Evolutionary conservation across 2,329 filamentous ascomycete genomes (phyloP), one percentile per base, ranked within the genome.

Genomic region (Fusarium buxicola): DNA sequence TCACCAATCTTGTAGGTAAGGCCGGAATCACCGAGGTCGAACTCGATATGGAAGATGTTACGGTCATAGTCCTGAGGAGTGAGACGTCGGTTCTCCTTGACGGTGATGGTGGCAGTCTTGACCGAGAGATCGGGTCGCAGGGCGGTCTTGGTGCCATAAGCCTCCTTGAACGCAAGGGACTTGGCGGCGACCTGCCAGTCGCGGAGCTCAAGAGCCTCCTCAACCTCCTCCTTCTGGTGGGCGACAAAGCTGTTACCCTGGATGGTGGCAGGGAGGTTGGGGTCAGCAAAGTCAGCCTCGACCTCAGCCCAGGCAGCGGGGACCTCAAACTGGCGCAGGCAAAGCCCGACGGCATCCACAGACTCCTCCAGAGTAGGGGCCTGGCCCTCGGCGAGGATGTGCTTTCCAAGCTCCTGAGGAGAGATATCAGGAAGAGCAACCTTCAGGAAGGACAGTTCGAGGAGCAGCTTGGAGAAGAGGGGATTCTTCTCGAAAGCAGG

Each of bases 11-110:
- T 92, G 80, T 99, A 99, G 36, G 87, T 97, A 65, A 99, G 87
- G 34, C 94, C 94, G 30, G 94, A 96, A 72, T 89, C 80, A 59
- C 94, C 94, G 21, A 99, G 87, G 74, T 98, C 95, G 72, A 99
- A 99, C 79, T 99, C 95, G 63, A 99, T 98, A 81, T 99, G 95
- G 89, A 99, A 99, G 78, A 99, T 98, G 84, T 99, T 97, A 70
- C 95, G 92, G 77, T 98, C 94, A 75, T 99, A 99, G 28, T 89
- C 90, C 21, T 79, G 72, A 4, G 95, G 95, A 0, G 95, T 99
- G 52, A 99, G 86, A 64, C 95, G 89, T 61, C 95, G 92, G 81
- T 96, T 97, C 82, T 98, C 95, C 82, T 96, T 92, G 77, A 99
- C 94, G 51, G 88, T 90, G 50, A 97, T 90, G 36, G 92, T 92